Evolutionary conservation across 306 rosid species (phyloP).

Genomic region (Cyamopsis tetragonoloba): DNA sequence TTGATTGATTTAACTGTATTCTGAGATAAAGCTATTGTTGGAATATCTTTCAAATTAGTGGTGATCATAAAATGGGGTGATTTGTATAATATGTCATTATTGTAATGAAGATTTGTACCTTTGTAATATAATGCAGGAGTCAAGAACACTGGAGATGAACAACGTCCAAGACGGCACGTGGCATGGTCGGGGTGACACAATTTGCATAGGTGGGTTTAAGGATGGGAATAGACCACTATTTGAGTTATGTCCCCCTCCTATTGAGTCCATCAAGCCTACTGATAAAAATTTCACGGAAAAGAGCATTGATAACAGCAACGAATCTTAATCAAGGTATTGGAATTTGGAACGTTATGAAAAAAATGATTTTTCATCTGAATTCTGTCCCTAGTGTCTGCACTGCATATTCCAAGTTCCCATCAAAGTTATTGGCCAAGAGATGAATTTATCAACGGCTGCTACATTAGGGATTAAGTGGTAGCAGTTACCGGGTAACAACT

Average conservation of each 20-base stretch:
- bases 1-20: background rate
- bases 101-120: slow-evolving; percentile 2
- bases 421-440: background rate
- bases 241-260: slow-evolving; percentile 60
- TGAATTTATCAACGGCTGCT: background rate
- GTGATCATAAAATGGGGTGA: background rate
- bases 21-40: background rate
- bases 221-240: slow-evolving; percentile 52
- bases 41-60: background rate
- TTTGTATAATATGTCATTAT: background rate
- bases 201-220: slow-evolving; percentile 64
- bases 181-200: slow-evolving; percentile 93
- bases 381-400: slow-evolving; percentile 1
- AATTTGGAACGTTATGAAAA: slow-evolving; percentile 8
- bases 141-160: slow-evolving; percentile 94
- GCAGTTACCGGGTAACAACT: background rate
- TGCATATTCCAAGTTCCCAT: slow-evolving; percentile 4
- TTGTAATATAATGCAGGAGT: slow-evolving; percentile 53
- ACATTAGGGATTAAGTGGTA: background rate
- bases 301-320: slow-evolving; percentile 22
- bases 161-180: slow-evolving; percentile 95
- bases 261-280: slow-evolving; percentile 39
- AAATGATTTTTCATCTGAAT: slow-evolving; percentile 9
- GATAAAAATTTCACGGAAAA: slow-evolving; percentile 28
- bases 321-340: slow-evolving; percentile 25